Base-by-base conservation (phyloP, 2,329 filamentous ascomycete genomes). In the Phaeosphaeria sp. region DNA sequence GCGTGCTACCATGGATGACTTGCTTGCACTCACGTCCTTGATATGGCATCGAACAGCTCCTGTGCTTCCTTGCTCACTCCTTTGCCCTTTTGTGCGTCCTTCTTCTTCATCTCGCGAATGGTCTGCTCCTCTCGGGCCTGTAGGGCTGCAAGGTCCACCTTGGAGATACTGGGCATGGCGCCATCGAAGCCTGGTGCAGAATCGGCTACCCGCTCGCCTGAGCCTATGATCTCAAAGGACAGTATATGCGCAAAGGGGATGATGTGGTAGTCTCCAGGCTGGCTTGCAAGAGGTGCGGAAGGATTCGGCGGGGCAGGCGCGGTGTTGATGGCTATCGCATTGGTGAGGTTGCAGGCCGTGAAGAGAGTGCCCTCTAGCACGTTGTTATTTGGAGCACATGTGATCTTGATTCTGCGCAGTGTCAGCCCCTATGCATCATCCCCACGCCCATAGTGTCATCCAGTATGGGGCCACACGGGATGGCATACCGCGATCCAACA, bases 351-450 rank as follows among this genome's bases (percentile, higher is more conserved):
- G 72, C 84, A 85, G 46, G 84, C 85, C 25, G 86, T 87, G 75
- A 87, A 89, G 56, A 89, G 80, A 18, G 81, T 86, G 67, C 87
- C 87, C 73, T 89, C 86, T 58, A 87, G 77, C 22, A 81, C 83
- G 44, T 81, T 80, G 52, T 82, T 77, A 54, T 79, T 81, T 25
- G 81, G 76, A 17, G 81, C 79, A 50, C 85, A 87, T 55, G 81
- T 87, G 63, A 89, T 74, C 64, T 84, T 86, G 68, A 89, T 79
- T 57, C 86, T 88, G 72, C 39, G 21, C 27, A 39, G 51, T 46
- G 60, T 73, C 48, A 73, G 68, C 50, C 46, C 7, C 13, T 43
- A 17, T 17, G 2, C 44, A 1, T 27, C 15, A n/a, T 25, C 6
- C 9, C 6, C 22, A 15, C 21, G 6, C 11, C 44, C 22, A 17